These are phyloP conservation scores for Incumbomyces delicatus DNA, from an alignment of 2,329 filamentous ascomycete species.

Conservation along the genomic window DNA sequence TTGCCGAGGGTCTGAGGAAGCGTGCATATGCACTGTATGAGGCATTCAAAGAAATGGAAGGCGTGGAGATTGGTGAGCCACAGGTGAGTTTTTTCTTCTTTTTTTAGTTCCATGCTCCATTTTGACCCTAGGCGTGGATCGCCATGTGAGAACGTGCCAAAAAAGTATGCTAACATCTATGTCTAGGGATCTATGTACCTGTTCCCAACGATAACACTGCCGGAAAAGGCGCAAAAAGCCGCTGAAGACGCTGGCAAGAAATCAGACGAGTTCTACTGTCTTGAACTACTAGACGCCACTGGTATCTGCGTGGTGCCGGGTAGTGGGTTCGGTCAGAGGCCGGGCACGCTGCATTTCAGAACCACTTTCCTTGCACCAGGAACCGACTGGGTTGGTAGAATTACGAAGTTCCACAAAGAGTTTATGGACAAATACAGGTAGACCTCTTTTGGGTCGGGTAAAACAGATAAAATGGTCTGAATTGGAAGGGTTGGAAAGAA, in stretches of 20 bases:
- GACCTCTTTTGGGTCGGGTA: not conserved
- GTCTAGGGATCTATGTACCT: slow-evolving; percentile 94
- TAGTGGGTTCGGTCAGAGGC: slow-evolving; percentile 86
- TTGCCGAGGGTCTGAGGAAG: slow-evolving; percentile 66
- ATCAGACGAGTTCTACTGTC: slow-evolving; percentile 89
- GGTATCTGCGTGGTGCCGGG: slow-evolving; percentile 92
- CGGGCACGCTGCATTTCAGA: slow-evolving; percentile 83
- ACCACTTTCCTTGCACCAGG: slow-evolving; percentile 95
- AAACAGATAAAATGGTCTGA: too few species aligned
- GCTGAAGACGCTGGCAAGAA: slow-evolving; percentile 63
- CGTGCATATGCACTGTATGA: slow-evolving; percentile 79
- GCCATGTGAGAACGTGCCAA: too few species aligned
- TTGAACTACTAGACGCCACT: slow-evolving; percentile 81
- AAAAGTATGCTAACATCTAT: slow-evolving; percentile 31
- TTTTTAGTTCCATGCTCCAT: not conserved
- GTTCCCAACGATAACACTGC: slow-evolving; percentile 83
- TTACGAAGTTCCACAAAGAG: slow-evolving; percentile 80
- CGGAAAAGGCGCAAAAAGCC: slow-evolving; percentile 64
- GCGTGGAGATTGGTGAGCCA: slow-evolving; percentile 78
- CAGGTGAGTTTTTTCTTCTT: slow-evolving; percentile 40
- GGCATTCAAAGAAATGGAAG: slow-evolving; percentile 91
- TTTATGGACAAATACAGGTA: slow-evolving; percentile 73
- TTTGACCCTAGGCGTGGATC: too few species aligned
- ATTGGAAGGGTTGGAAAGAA: too few species aligned
- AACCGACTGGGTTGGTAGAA: slow-evolving; percentile 83